These are phyloP conservation scores for Trichosanthes truncata DNA, from an alignment of 306 rosid genomes.

Conservation along the genomic window DNA sequence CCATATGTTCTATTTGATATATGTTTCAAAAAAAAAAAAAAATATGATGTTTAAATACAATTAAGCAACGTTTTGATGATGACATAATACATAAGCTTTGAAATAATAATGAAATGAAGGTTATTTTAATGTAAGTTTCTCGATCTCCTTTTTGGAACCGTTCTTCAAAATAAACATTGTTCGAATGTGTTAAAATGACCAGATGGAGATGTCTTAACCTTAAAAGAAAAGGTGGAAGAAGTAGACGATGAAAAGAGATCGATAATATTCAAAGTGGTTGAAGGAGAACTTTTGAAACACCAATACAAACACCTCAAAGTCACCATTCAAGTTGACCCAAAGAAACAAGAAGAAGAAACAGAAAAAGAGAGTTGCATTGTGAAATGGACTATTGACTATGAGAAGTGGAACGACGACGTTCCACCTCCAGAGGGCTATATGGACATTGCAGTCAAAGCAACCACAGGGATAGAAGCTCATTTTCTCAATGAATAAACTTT, in stretches of 20 bases:
- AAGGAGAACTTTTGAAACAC: not conserved
- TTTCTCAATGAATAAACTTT: not conserved
- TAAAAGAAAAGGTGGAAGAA: not conserved
- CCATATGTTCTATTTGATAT: too few relatives aligned
- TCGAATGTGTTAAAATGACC: not conserved
- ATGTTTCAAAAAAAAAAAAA: too few relatives aligned
- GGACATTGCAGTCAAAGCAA: not conserved
- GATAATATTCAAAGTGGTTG: not conserved
- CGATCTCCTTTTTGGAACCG: too few relatives aligned
- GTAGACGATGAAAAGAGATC: not conserved
- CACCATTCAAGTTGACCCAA: not conserved
- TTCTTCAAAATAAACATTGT: too few relatives aligned
- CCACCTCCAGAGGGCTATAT: not conserved
- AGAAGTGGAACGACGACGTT: not conserved
- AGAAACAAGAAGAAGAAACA: not conserved
- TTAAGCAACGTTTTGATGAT: too few relatives aligned
- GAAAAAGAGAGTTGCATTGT: not conserved
- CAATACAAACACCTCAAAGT: not conserved
- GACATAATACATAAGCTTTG: too few relatives aligned
- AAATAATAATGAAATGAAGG: too few relatives aligned
- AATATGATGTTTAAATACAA: too few relatives aligned
- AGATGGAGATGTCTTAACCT: not conserved
- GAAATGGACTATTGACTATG: not conserved
- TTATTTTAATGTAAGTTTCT: too few relatives aligned
- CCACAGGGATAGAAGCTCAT: not conserved